Conservation (phyloP, 331 rosid species). For the Dryas integrifolia region DNA sequence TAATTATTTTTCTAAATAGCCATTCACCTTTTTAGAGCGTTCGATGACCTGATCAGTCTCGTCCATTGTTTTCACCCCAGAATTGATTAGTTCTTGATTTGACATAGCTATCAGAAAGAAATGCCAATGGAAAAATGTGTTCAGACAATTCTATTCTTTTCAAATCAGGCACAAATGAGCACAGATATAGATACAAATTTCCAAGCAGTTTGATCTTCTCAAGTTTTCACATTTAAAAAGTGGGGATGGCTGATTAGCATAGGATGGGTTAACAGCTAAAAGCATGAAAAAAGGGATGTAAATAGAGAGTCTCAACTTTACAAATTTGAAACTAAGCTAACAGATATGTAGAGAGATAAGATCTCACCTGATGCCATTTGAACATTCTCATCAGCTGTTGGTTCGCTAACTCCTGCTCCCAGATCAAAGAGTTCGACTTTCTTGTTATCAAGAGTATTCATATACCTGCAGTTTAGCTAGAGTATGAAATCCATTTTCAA, state of each 20-base stretch:
- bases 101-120: constrained; percentile 71
- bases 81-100: constrained; percentile 87
- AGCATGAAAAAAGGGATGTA: not conserved
- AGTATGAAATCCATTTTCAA: constrained; percentile 18
- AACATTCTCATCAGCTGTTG: constrained; percentile 77
- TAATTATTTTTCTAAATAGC: constrained; percentile 10
- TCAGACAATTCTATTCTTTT: constrained; percentile 18
- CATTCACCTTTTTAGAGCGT: constrained; percentile 74
- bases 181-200: constrained; percentile 7
- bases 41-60: constrained; percentile 98
- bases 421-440: constrained; percentile 87
- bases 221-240: not conserved
- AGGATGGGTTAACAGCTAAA: not conserved
- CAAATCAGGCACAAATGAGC: constrained; percentile 7
- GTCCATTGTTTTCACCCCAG: constrained; percentile 84
- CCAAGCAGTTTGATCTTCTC: not conserved
- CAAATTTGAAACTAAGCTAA: not conserved
- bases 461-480: constrained; percentile 60
- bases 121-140: constrained; percentile 20
- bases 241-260: not conserved
- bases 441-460: constrained; percentile 88
- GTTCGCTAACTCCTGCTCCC: constrained; percentile 82
- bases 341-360: not conserved
- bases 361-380: constrained; percentile 84
- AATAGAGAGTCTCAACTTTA: not conserved